Percentiles rank a stretch among this genome's conserved stretches.
These are phyloP conservation scores for Asterella californica DNA, from an alignment of 225 moss, liverwort and hornwort genomes.

Conservation along the genomic window DNA sequence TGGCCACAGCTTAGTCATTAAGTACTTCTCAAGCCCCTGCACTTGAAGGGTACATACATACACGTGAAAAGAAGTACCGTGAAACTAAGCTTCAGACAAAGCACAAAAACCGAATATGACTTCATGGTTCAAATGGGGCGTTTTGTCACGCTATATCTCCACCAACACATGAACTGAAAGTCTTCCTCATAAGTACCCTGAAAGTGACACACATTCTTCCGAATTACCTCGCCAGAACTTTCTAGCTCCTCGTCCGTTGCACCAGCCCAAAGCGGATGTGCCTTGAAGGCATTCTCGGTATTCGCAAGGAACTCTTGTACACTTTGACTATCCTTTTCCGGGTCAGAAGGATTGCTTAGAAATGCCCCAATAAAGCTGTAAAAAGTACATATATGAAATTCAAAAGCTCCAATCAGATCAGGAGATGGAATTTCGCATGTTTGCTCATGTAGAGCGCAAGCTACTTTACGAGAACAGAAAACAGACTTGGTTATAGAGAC, in stretches of 20 bases:
- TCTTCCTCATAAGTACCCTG: background rate
- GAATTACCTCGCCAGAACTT: slow-evolving; percentile 85
- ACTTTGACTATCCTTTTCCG: slow-evolving; percentile 81
- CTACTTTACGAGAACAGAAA: background rate
- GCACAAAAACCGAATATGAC: background rate
- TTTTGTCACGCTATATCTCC: too few species aligned
- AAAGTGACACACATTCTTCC: background rate
- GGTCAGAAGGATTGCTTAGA: slow-evolving; percentile 65
- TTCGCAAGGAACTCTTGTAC: slow-evolving; percentile 78
- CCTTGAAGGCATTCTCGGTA: slow-evolving; percentile 82
- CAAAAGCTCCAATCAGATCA: background rate
- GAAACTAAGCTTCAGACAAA: background rate
- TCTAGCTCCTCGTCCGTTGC: slow-evolving; percentile 93
- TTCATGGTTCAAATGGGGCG: background rate
- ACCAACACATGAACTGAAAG: background rate
- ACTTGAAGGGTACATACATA: slow-evolving; percentile 9
- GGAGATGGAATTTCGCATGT: background rate
- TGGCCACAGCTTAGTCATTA: slow-evolving; percentile 90
- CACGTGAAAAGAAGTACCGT: background rate
- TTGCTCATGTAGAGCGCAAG: background rate
- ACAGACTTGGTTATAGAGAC: background rate
- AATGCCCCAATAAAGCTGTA: slow-evolving; percentile 91
- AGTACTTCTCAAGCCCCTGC: slow-evolving; percentile 95
- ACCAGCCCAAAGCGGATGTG: slow-evolving; percentile 85
- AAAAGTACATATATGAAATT: background rate